phyloP scores from a whole-genome alignment of 2,329 filamentous ascomycete genomes.

The Cryphonectria naterciae region DNA sequence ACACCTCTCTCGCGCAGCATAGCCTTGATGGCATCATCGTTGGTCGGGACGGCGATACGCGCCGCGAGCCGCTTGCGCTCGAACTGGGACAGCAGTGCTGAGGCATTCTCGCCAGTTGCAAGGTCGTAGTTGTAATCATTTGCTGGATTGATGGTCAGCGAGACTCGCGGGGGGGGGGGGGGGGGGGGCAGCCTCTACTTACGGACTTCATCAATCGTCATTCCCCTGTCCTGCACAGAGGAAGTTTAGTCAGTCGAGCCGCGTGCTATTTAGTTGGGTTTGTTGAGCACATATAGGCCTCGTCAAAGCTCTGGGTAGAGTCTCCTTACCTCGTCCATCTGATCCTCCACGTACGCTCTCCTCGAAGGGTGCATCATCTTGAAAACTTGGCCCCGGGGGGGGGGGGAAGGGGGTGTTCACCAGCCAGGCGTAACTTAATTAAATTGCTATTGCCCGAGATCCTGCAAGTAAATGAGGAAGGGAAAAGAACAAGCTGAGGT shows the following conservation, averaged over 20 bases:
- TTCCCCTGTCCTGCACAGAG: conserved; percentile 40
- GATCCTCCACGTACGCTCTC: conserved; percentile 93
- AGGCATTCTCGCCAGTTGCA: conserved; percentile 77
- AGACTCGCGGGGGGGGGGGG: too few relatives aligned
- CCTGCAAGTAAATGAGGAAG: neutral
- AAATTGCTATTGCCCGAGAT: conserved; percentile 3
- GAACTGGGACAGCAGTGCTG: conserved; percentile 84
- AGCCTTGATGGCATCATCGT: conserved; percentile 83
- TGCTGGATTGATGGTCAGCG: conserved; percentile 34
- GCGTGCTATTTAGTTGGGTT: conserved; percentile 32
- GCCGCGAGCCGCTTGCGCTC: conserved; percentile 88
- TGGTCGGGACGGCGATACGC: conserved; percentile 88
- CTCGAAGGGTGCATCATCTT: conserved; percentile 83
- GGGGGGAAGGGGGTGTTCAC: too few relatives aligned
- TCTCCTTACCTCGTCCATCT: conserved; percentile 63
- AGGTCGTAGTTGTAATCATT: conserved; percentile 85
- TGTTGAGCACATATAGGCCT: conserved; percentile 30
- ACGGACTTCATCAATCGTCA: conserved; percentile 56
- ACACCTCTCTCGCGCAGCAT: conserved; percentile 86
- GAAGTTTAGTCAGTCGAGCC: conserved; percentile 33
- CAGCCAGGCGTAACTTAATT: neutral
- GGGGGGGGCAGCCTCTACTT: conserved; percentile 30
- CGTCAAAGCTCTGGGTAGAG: conserved; percentile 22
- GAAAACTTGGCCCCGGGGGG: conserved; percentile 23
- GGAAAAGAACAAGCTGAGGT: neutral